Evolutionary conservation across 2,329 filamentous ascomycete genomes (phyloP).

Genomic region (Sporothrix phasma): DNA sequence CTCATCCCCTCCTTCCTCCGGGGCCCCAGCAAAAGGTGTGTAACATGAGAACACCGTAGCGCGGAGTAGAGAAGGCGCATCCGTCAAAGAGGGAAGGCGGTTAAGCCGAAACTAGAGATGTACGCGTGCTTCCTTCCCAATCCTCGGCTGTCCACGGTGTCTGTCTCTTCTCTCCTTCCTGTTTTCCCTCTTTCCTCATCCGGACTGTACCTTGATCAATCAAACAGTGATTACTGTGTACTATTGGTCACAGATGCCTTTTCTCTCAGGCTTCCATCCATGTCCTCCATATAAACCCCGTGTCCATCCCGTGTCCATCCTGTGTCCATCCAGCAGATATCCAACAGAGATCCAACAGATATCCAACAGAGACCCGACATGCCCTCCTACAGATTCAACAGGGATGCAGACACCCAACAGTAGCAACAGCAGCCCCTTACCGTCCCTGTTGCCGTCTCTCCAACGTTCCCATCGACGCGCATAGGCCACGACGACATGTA

Average conservation of each 20-base stretch:
- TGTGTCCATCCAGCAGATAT: neutral
- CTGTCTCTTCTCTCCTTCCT: neutral
- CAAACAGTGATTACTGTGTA: neutral
- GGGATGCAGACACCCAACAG: no score
- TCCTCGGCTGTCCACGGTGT: neutral
- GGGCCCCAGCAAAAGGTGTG: neutral
- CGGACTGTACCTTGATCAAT: neutral
- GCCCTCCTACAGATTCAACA: neutral
- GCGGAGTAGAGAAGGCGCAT: neutral
- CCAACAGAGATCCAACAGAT: no score
- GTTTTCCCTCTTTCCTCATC: neutral
- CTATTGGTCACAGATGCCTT: neutral
- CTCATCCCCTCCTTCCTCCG: neutral
- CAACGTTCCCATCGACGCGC: neutral
- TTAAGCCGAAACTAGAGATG: neutral
- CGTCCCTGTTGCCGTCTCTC: no score
- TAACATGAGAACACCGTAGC: slow-evolving; percentile 1
- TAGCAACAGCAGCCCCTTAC: neutral
- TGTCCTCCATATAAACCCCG: no score
- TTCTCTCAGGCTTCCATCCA: neutral
- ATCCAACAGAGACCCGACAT: no score
- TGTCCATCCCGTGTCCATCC: neutral
- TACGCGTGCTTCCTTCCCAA: neutral
- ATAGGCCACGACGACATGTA: neutral
- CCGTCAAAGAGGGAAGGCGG: neutral